Base-by-base conservation (phyloP, 495 filamentous ascomycete species). In the Podospora pseudoanserina region DNA sequence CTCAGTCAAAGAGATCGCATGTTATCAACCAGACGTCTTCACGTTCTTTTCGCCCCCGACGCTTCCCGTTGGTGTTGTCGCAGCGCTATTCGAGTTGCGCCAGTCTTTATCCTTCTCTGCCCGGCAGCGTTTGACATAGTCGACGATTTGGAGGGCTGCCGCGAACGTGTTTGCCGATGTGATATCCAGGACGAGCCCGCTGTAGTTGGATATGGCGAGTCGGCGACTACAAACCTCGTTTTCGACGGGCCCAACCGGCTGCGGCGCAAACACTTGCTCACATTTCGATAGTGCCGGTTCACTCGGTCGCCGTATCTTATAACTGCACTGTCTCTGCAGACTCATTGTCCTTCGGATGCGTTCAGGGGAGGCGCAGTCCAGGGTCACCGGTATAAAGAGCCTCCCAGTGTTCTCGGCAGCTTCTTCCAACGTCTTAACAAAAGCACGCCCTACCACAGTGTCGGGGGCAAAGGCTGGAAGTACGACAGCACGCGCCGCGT, bases 101-200 rank as follows among this genome's bases (percentile, higher is more conserved):
- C 65, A 26, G 64, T 69, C 68, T 1, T 53, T 54, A n/a, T 70
- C 68, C 23, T 64, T 49, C 65, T 70, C 68, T 5, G 30, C 71
- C 32, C 69, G 64, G 19, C 68, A 54, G 19, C 30, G 58, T 57
- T 67, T 73, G 6, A 73, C 71, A 39, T 70, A 68, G 63, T 67
- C 70, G 11, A 75, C 66, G 34, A 77, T 75, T 62, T 68, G 44
- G n/a, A 74, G 53, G 5, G 73, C 75, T 11, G 70, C 70, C 64
- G 75, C 71, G 18, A 72, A 68, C 7, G 70, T 65, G 44, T 69
- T 58, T 65, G 60, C 9, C 6, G 26, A 30, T 11, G 70, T 73
- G 18, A 73, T 60, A 26, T 77, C 72, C 2, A 76, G 26, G 15
- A 62, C 70, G 62, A 74, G 23, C 19, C 67, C 72, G 13, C 30